These are phyloP conservation scores for Apiotrichum sp. DNA, from an alignment of 1,284 basidiomycete species.

Conservation along the genomic window DNA sequence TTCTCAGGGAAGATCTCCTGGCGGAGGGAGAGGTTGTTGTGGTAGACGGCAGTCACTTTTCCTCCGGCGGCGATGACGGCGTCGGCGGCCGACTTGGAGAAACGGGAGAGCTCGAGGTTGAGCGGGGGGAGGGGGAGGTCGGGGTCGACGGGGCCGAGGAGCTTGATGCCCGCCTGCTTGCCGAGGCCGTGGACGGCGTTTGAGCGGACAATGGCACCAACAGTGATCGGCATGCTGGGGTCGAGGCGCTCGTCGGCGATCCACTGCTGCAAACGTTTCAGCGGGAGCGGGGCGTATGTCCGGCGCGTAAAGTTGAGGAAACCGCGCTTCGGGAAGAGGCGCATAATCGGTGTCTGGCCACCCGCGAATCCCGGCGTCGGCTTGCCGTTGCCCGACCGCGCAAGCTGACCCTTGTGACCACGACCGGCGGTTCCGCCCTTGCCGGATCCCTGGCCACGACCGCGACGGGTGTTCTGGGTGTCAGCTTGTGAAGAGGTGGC, in stretches of 20 bases:
- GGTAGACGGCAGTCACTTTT: slow-evolving; percentile 81
- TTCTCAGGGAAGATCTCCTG: slow-evolving; percentile 63
- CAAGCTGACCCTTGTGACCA: slow-evolving; percentile 94
- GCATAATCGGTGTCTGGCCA: slow-evolving; percentile 90
- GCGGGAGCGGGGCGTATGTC: slow-evolving; percentile 74
- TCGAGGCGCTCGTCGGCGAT: slow-evolving; percentile 75
- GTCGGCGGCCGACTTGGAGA: slow-evolving; percentile 75
- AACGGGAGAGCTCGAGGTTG: slow-evolving; percentile 75
- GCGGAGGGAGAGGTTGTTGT: slow-evolving; percentile 76
- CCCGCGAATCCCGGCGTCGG: slow-evolving; percentile 83
- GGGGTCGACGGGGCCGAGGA: slow-evolving; percentile 67
- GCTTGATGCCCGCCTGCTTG: slow-evolving; percentile 71
- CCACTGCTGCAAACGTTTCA: slow-evolving; percentile 85
- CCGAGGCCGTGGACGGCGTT: slow-evolving; percentile 85
- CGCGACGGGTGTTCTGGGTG: slow-evolving; percentile 79
- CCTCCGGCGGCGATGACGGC: slow-evolving; percentile 80
- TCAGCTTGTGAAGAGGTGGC: background rate
- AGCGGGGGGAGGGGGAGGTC: slow-evolving; percentile 55
- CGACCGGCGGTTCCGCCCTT: slow-evolving; percentile 87
- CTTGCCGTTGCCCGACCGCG: slow-evolving; percentile 83
- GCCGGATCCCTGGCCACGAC: slow-evolving; percentile 84
- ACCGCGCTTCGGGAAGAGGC: slow-evolving; percentile 86
- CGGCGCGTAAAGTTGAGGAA: slow-evolving; percentile 77
- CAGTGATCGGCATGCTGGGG: slow-evolving; percentile 78
- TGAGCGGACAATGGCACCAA: slow-evolving; percentile 72